Evolutionary conservation across 257 asterid genomes (phyloP).

Genomic region (Salvia rosmarinus): DNA sequence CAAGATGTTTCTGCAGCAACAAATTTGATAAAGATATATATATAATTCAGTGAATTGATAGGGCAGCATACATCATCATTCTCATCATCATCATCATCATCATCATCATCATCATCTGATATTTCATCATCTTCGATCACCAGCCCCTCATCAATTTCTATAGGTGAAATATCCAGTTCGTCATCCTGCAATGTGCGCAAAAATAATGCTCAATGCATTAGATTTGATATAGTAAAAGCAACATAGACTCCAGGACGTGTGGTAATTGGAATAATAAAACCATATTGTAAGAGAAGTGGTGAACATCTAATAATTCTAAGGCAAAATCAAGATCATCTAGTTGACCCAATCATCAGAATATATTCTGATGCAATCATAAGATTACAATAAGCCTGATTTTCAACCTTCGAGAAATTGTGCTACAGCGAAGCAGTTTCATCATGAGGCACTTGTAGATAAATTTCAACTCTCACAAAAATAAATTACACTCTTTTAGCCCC

Average conservation of each 20-base stretch:
- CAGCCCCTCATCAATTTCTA: constrained; percentile 83
- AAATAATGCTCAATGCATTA: background rate
- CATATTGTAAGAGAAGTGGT: constrained; percentile 7
- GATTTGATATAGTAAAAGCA: background rate
- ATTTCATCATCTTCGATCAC: constrained; percentile 96
- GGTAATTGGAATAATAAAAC: background rate
- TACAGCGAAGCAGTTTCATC: background rate
- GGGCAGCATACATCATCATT: constrained; percentile 71
- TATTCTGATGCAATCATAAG: background rate
- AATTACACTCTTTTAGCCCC: background rate
- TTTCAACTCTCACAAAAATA: background rate
- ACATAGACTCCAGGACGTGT: background rate
- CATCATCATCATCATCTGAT: constrained; percentile 76
- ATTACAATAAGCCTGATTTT: background rate
- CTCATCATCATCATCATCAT: constrained; percentile 45
- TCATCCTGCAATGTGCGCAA: constrained; percentile 71
- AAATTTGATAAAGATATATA: constrained; percentile 2
- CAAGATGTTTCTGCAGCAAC: background rate
- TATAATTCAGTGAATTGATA: constrained; percentile 11
- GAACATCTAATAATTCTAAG: background rate
- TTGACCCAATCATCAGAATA: background rate
- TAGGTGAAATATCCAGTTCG: constrained; percentile 79
- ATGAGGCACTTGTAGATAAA: background rate
- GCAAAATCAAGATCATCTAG: background rate
- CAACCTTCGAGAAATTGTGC: background rate